Conservation (phyloP, 768 basidiomycete genomes). For the Leccinellum luteum region DNA sequence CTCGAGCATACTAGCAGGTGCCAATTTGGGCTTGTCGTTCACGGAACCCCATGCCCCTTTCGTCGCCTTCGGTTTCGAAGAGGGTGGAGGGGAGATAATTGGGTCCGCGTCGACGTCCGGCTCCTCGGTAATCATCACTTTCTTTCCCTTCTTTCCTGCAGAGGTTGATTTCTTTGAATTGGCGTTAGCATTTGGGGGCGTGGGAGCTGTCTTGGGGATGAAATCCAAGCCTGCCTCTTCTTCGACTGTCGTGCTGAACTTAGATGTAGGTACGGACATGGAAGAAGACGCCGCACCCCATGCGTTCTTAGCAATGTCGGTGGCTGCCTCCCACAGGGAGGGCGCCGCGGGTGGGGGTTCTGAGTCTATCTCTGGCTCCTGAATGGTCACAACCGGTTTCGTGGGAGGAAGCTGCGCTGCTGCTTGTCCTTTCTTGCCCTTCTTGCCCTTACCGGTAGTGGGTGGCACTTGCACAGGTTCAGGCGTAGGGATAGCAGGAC, state of each 20-base stretch:
- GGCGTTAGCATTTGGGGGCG: constrained; percentile 4
- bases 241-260: neutral
- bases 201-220: neutral
- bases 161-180: constrained; percentile 11
- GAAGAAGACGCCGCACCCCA: constrained; percentile 8
- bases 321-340: constrained; percentile 18
- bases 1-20: neutral
- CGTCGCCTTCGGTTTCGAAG: constrained; percentile 10
- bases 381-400: constrained; percentile 15
- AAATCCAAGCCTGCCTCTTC: constrained; percentile 8
- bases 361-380: constrained; percentile 17
- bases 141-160: constrained; percentile 22
- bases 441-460: constrained; percentile 20
- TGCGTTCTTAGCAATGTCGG: constrained; percentile 10
- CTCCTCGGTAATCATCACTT: constrained; percentile 27
- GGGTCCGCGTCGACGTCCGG: constrained; percentile 26
- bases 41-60: constrained; percentile 22
- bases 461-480: constrained; percentile 12
- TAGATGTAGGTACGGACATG: constrained; percentile 4
- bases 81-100: constrained; percentile 10
- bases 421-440: constrained; percentile 24
- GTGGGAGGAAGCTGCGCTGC: constrained; percentile 8
- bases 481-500: neutral
- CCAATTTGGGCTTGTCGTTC: constrained; percentile 21
- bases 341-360: constrained; percentile 22